Evolutionary conservation across 2,329 filamentous ascomycete species (phyloP).

Genomic region (Apiospora arundinis): DNA sequence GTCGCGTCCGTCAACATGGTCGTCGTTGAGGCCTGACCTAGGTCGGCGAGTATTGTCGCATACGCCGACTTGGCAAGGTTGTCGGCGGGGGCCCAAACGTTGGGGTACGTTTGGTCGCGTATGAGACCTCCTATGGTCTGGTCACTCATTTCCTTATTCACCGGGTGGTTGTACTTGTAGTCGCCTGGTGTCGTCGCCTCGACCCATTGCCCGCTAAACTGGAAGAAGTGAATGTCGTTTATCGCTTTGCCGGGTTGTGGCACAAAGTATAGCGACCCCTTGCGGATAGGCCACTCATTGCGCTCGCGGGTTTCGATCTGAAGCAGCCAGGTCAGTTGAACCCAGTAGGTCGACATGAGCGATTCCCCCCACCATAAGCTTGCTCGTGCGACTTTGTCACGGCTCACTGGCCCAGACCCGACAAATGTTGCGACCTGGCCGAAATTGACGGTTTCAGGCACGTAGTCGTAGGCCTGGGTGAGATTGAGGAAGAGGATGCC

Average conservation of each 20-base stretch:
- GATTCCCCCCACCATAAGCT: not conserved
- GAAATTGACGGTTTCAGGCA: not conserved
- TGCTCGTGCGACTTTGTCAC: not conserved
- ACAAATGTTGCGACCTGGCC: not conserved
- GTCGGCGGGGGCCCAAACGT: not conserved
- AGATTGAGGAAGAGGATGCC: not conserved
- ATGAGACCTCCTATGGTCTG: not conserved
- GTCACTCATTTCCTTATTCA: not conserved
- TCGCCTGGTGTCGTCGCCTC: not conserved
- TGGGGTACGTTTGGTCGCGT: not conserved
- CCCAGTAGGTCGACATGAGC: not conserved
- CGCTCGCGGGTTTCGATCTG: not conserved
- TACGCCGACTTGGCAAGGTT: conserved; percentile 9
- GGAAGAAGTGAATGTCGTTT: not conserved
- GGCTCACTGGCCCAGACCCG: not conserved
- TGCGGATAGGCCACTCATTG: not conserved
- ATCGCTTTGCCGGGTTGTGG: not conserved
- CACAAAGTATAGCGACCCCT: not conserved
- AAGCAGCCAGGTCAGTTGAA: not conserved
- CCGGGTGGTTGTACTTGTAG: not conserved
- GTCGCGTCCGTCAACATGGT: not conserved
- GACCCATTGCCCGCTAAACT: not conserved
- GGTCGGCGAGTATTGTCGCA: not conserved
- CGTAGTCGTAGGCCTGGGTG: not conserved
- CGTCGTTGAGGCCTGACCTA: not conserved